phyloP scores from a whole-genome alignment of 83 land plant genomes.

The Picea abies region DNA sequence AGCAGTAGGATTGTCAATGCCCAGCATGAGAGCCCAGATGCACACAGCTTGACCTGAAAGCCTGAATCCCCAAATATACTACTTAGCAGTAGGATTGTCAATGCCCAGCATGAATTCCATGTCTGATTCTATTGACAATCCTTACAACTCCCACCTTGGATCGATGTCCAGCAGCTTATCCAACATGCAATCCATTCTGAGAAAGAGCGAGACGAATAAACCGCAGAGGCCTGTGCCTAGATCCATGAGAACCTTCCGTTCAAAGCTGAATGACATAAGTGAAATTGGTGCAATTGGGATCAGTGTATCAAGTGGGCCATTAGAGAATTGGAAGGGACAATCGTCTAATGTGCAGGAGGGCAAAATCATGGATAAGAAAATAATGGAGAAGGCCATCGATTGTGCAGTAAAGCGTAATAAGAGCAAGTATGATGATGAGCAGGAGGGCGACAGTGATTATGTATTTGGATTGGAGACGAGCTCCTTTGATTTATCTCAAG shows the following conservation, averaged over 20 bases:
- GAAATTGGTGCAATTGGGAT: background rate
- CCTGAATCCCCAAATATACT: too few species aligned
- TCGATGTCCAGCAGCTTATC: slow-evolving; percentile 10
- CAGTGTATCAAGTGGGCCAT: slow-evolving; percentile 6
- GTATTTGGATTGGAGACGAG: background rate
- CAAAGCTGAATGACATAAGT: background rate
- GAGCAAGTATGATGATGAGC: background rate
- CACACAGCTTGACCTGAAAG: too few species aligned
- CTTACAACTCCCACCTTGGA: slow-evolving; percentile 5
- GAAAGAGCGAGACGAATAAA: background rate
- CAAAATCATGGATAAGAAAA: slow-evolving; percentile 1
- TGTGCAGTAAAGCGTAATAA: background rate
- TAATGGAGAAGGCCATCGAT: background rate
- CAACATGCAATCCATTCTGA: background rate
- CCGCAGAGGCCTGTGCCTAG: slow-evolving; percentile 17
- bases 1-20: too few species aligned
- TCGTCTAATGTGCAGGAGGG: background rate
- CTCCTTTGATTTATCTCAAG: slow-evolving; percentile 12
- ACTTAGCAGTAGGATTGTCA: too few species aligned
- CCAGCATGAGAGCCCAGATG: too few species aligned
- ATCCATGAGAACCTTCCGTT: slow-evolving; percentile 19
- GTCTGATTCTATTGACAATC: background rate
- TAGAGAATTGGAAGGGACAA: background rate
- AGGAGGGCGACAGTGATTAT: slow-evolving; percentile 5
- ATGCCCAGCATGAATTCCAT: background rate